Percentiles rank a stretch among this genome's conserved stretches.
These are phyloP conservation scores for Sarcomyxa edulis DNA, from an alignment of 768 basidiomycete species.

Conservation along the genomic window DNA sequence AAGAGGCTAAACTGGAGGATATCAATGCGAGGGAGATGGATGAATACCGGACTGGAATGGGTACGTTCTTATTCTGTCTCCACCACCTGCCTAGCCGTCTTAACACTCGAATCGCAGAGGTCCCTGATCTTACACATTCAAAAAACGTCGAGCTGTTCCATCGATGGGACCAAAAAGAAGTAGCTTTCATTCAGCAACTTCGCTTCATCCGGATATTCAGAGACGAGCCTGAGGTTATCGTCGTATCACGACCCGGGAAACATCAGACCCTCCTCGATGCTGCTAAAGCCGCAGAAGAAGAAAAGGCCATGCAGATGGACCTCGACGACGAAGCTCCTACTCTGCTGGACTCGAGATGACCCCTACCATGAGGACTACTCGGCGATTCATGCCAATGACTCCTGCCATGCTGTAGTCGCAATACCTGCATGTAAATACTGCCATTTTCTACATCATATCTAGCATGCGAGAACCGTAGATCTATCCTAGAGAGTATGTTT, in stretches of 20 bases:
- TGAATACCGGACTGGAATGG: constrained; percentile 75
- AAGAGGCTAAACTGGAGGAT: constrained; percentile 66
- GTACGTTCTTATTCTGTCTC: constrained; percentile 32
- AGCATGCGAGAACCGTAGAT: too few relatives aligned
- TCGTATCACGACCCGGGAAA: constrained; percentile 58
- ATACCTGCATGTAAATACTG: too few relatives aligned
- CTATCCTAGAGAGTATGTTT: too few relatives aligned
- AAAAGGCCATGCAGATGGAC: constrained; percentile 7
- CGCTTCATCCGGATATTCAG: constrained; percentile 76
- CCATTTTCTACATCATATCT: too few relatives aligned
- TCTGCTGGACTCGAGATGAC: too few relatives aligned
- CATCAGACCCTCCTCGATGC: constrained; percentile 32
- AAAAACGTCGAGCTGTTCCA: constrained; percentile 67
- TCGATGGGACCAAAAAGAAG: constrained; percentile 73
- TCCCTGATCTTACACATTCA: constrained; percentile 74
- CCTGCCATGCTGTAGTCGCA: too few relatives aligned
- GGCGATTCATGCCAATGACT: too few relatives aligned
- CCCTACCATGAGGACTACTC: too few relatives aligned
- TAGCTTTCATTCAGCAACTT: constrained; percentile 63
- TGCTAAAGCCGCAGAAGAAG: constrained; percentile 1
- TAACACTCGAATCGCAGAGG: constrained; percentile 39
- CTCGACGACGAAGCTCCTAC: too few relatives aligned
- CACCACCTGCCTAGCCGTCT: not conserved
- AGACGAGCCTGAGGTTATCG: constrained; percentile 34
- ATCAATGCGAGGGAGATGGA: constrained; percentile 64